These are phyloP conservation scores for Scedosporium aurantiacum DNA, from an alignment of 2,329 filamentous ascomycete genomes.

Conservation along the genomic window DNA sequence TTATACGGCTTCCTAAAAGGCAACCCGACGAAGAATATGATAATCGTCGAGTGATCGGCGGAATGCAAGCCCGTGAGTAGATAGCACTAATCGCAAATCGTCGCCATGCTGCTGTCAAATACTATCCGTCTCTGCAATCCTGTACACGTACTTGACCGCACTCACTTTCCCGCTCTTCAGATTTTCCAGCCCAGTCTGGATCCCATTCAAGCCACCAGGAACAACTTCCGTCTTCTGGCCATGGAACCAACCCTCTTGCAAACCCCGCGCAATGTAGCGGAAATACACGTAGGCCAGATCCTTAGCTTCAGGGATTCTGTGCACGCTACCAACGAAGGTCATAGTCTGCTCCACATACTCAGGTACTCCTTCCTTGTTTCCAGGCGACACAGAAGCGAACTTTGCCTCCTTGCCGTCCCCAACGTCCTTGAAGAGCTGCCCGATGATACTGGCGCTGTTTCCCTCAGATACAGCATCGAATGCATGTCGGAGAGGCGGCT, in stretches of 20 bases:
- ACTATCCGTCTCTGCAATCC: background rate
- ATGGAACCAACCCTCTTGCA: slow-evolving; percentile 10
- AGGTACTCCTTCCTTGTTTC: background rate
- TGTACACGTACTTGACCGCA: slow-evolving; percentile 1
- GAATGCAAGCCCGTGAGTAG: too few relatives aligned
- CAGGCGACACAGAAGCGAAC: background rate
- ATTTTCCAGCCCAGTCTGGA: slow-evolving; percentile 7
- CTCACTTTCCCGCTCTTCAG: slow-evolving; percentile 9
- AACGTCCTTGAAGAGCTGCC: background rate
- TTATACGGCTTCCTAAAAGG: too few relatives aligned
- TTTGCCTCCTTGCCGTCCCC: background rate
- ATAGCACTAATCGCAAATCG: too few relatives aligned
- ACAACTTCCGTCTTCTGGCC: slow-evolving; percentile 9
- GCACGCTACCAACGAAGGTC: too few relatives aligned
- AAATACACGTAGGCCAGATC: background rate
- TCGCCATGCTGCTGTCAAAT: too few relatives aligned
- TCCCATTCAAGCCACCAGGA: slow-evolving; percentile 8
- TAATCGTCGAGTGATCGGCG: too few relatives aligned
- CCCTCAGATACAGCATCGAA: slow-evolving; percentile 8
- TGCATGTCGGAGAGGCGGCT: slow-evolving; percentile 1
- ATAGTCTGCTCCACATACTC: background rate
- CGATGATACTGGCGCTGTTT: background rate
- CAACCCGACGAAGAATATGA: too few relatives aligned
- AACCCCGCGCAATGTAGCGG: slow-evolving; percentile 3
- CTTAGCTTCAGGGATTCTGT: too few relatives aligned